Conservation (phyloP, 306 rosid genomes). For the Dalbergia oliveri region DNA sequence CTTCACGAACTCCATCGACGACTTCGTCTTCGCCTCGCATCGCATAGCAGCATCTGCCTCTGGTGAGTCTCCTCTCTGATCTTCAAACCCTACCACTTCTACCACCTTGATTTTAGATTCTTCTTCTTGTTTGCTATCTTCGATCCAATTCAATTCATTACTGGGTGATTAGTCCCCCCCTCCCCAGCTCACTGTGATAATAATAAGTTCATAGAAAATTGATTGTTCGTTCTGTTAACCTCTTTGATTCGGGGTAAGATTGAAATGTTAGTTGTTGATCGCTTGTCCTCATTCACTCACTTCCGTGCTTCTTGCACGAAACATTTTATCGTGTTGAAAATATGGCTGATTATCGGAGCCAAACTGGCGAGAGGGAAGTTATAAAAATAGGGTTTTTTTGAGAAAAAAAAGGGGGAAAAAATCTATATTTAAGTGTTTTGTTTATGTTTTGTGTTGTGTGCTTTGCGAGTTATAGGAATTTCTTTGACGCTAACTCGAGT, state of each 20-base stretch:
- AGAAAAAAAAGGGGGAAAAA: background rate
- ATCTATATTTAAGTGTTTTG: background rate
- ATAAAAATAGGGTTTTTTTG: background rate
- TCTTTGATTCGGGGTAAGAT: background rate
- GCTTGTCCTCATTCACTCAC: background rate
- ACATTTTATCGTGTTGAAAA: background rate
- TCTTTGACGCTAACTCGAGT: background rate
- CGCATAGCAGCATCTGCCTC: background rate
- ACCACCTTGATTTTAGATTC: background rate
- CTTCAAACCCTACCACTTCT: constrained; percentile 24
- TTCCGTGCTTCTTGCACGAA: background rate
- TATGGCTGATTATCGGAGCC: background rate
- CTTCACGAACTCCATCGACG: background rate
- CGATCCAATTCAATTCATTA: background rate
- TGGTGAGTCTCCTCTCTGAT: constrained; percentile 47
- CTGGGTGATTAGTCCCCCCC: background rate
- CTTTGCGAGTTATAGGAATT: background rate
- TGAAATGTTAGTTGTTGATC: background rate
- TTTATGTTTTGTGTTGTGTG: constrained; percentile 13
- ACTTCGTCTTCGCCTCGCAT: constrained; percentile 5
- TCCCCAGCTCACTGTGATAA: background rate
- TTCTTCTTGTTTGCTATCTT: background rate
- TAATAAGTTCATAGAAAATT: background rate
- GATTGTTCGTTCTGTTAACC: background rate
- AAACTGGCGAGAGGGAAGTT: background rate